Conservation (phyloP, 768 basidiomycete species). For the Lactarius quietus region DNA sequence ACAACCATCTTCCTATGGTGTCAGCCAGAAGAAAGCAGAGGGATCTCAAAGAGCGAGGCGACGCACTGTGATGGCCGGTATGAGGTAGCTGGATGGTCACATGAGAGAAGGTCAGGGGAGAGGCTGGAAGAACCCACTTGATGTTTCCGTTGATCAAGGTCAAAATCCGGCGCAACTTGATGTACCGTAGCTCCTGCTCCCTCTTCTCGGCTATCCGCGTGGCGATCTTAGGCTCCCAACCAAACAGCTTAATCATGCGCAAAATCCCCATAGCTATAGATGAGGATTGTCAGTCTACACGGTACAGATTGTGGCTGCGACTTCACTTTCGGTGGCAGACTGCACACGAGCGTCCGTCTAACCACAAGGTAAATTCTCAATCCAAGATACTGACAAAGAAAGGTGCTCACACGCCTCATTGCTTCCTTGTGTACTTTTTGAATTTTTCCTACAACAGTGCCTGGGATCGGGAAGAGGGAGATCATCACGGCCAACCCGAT, state of each 20-base stretch:
- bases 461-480: constrained; percentile 42
- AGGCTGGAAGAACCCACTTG: constrained; percentile 29
- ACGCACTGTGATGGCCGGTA: constrained; percentile 38
- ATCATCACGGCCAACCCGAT: constrained; percentile 42
- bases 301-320: background rate
- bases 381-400: background rate
- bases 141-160: constrained; percentile 33
- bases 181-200: constrained; percentile 38
- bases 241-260: constrained; percentile 59
- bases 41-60: background rate
- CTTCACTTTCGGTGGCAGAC: constrained; percentile 40
- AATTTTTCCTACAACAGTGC: constrained; percentile 36
- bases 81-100: constrained; percentile 30
- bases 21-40: background rate
- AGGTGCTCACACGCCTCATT: constrained; percentile 38
- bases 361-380: background rate
- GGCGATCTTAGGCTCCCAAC: constrained; percentile 50
- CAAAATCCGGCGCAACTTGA: constrained; percentile 37
- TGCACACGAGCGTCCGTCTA: constrained; percentile 48
- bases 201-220: constrained; percentile 34
- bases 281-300: constrained; percentile 11
- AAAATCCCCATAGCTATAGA: constrained; percentile 36
- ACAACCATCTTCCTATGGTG: constrained; percentile 32
- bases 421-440: constrained; percentile 37
- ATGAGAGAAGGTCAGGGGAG: background rate